Evolutionary conservation across 306 rosid species (phyloP).

Genomic region (Dryas octopetala): DNA sequence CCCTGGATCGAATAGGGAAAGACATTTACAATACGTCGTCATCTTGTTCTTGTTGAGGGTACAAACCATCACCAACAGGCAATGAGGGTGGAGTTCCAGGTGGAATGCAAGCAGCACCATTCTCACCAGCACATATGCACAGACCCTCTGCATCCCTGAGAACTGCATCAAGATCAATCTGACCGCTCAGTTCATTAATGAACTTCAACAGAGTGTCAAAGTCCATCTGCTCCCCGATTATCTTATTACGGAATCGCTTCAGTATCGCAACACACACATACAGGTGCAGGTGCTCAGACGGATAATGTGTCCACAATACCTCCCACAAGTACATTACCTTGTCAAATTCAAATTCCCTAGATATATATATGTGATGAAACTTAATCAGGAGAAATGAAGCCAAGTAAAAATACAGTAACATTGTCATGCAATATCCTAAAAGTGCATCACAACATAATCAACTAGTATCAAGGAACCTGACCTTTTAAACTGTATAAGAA

Average conservation of each 20-base stretch:
- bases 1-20: neutral
- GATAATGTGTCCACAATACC: constrained; percentile 87
- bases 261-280: constrained; percentile 84
- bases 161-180: constrained; percentile 66
- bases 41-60: constrained; percentile 64
- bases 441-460: neutral
- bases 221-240: constrained; percentile 94
- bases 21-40: constrained; percentile 57
- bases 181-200: constrained; percentile 89
- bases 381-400: neutral
- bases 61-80: constrained; percentile 70
- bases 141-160: constrained; percentile 94
- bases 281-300: constrained; percentile 90
- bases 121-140: constrained; percentile 87
- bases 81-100: constrained; percentile 98
- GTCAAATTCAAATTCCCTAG: constrained; percentile 82
- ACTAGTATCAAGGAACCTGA: constrained; percentile 29
- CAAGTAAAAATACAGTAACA: neutral
- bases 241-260: constrained; percentile 75
- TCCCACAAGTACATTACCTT: constrained; percentile 91
- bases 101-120: constrained; percentile 87
- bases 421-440: neutral
- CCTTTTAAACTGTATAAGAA: constrained; percentile 97
- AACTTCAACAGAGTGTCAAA: constrained; percentile 93
- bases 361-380: constrained; percentile 8